phyloP scores from a whole-genome alignment of 257 asterid genomes.

The Solanum lycopersicoides region DNA sequence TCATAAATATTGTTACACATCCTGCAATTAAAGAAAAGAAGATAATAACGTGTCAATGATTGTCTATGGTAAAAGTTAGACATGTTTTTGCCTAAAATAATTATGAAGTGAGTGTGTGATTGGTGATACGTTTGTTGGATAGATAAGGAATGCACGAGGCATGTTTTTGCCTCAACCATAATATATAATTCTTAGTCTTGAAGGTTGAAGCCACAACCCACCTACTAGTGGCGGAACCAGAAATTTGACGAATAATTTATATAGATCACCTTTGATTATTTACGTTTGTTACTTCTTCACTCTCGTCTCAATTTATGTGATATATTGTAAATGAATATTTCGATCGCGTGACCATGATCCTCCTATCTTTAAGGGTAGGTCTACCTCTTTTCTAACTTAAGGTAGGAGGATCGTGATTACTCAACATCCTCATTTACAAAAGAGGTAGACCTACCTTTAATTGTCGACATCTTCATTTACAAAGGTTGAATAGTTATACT shows the following conservation, averaged over 20 bases:
- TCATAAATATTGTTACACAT: neutral
- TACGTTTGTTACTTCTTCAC: neutral
- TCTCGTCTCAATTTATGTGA: neutral
- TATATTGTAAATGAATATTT: neutral
- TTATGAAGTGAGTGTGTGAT: slow-evolving; percentile 3
- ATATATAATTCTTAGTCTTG: neutral
- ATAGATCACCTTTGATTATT: neutral
- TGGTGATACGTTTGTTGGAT: slow-evolving; percentile 10
- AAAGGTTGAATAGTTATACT: too few species aligned
- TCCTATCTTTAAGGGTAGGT: too few species aligned
- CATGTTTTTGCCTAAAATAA: neutral
- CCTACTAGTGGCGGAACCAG: neutral
- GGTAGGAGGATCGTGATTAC: too few species aligned
- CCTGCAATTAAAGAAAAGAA: neutral
- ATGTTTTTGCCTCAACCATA: neutral
- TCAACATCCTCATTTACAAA: too few species aligned
- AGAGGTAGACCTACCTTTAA: too few species aligned
- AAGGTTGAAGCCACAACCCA: too few species aligned
- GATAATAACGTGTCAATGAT: neutral
- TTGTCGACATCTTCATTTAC: too few species aligned
- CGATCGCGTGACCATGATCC: neutral
- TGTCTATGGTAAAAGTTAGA: neutral
- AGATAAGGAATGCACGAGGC: slow-evolving; percentile 12
- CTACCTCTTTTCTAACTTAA: too few species aligned
- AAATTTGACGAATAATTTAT: too few species aligned